Evolutionary conservation across 345 rosid species (phyloP).

Genomic region (Salix exigua): DNA sequence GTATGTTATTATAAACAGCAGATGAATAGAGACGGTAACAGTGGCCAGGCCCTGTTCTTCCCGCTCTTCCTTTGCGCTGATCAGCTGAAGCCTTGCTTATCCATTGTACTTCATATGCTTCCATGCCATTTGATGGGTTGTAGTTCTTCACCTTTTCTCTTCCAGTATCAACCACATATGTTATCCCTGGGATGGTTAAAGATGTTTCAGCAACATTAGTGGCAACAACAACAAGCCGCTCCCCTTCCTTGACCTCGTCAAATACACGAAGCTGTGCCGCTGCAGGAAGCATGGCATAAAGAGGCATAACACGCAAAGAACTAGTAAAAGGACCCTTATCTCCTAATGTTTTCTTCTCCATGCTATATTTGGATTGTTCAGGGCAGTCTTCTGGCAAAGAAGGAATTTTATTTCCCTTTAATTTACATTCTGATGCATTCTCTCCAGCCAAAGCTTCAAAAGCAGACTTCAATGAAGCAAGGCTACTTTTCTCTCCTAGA

Average conservation of each 20-base stretch:
- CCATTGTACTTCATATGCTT: slow-evolving; percentile 71
- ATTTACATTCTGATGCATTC: slow-evolving; percentile 18
- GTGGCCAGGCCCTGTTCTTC: slow-evolving; percentile 95
- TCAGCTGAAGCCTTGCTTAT: slow-evolving; percentile 91
- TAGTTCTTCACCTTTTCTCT: slow-evolving; percentile 79
- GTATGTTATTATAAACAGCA: slow-evolving; percentile 63
- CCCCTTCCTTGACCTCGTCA: slow-evolving; percentile 72
- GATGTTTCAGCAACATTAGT: slow-evolving; percentile 99
- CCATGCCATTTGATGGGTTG: slow-evolving; percentile 69
- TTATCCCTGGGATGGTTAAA: slow-evolving; percentile 86
- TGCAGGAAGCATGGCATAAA: slow-evolving; percentile 89
- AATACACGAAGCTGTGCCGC: slow-evolving; percentile 78
- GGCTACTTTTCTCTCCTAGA: slow-evolving; percentile 38
- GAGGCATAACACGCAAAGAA: slow-evolving; percentile 65
- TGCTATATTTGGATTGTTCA: slow-evolving; percentile 19
- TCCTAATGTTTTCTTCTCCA: slow-evolving; percentile 24
- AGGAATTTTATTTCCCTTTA: slow-evolving; percentile 16
- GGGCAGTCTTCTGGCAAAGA: slow-evolving; percentile 14
- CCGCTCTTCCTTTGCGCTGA: slow-evolving; percentile 96
- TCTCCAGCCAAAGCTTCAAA: slow-evolving; percentile 62
- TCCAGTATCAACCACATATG: slow-evolving; percentile 94
- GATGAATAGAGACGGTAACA: slow-evolving; percentile 87
- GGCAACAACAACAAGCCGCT: slow-evolving; percentile 78
- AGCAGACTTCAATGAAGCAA: slow-evolving; percentile 67
- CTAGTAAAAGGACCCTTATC: slow-evolving; percentile 21